Base-by-base conservation (phyloP, 768 basidiomycete species). In the Auriscalpium vulgare region DNA sequence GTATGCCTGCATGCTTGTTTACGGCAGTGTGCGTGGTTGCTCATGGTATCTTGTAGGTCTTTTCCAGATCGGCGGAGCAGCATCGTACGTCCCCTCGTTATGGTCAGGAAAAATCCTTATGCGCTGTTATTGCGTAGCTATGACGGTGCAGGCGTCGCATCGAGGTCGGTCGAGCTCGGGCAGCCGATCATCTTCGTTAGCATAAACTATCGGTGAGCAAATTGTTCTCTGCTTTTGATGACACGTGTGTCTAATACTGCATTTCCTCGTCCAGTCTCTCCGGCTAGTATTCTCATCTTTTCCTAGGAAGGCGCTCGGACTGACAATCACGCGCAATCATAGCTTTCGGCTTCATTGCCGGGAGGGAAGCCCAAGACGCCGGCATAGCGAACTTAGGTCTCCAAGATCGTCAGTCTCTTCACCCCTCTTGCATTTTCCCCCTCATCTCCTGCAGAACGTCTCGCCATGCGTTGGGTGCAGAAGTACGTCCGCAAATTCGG, bases 161-260 rank as follows among this genome's bases (percentile, higher is more conserved):
- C 67, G 10, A 71, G 76, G 19, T 82, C 80, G 0, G 67, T 78
- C 9, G 65, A 66, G 0, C 60, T 81, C 10, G 69, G 68, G 1
- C 63, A 69, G 50, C 79, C 80, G 0, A 71, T 79, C 8, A 65
- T 83, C 37, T 81, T 74, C 56, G 80, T 82, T 10, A 78, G 75
- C 62, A 74, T 80, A 67, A 82, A 82, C 63, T 82, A 83, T 53
- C 69, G 72, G 72, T 71, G 13, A 53, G 67, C 54, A 64, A 54
- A 11, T 36, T 6, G 9, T 34, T 13, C 13, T 5, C 11, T 51
- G 4, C 37, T 13, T 53, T 36, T 11, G n/a, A 36, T 1, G 19
- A n/a, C 13, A 23, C n/a, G 4, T 1, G 17, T 19, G 49, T 48
- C 40, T 51, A 14, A 51, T 21, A 0, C 16, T 29, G 14, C 14